These are phyloP conservation scores for Dioscorea alata DNA, from an alignment of 106 monocot genomes.

Conservation along the genomic window DNA sequence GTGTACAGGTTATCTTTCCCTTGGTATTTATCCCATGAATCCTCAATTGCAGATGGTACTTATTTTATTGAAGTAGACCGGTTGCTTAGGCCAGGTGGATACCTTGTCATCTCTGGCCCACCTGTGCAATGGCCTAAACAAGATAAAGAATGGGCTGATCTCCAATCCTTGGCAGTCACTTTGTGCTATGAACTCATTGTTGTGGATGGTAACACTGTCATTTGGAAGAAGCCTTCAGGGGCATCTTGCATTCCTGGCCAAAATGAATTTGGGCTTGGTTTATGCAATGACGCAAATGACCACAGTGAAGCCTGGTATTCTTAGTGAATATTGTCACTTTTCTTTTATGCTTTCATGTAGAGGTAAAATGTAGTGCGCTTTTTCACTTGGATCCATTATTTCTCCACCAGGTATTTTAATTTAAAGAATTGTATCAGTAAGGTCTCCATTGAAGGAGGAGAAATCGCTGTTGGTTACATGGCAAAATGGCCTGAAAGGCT, in stretches of 20 bases:
- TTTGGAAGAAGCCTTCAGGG: constrained; percentile 78
- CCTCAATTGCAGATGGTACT: constrained; percentile 66
- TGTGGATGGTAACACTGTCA: constrained; percentile 90
- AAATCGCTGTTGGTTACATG: constrained; percentile 47
- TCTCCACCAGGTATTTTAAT: constrained; percentile 53
- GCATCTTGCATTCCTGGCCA: constrained; percentile 47
- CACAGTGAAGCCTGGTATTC: constrained; percentile 81
- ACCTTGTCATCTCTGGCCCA: constrained; percentile 93
- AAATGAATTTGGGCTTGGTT: constrained; percentile 58
- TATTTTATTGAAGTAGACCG: constrained; percentile 90
- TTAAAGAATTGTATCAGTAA: constrained; percentile 72
- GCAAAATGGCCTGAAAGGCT: constrained; percentile 80
- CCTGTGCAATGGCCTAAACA: constrained; percentile 90
- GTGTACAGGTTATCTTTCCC: not conserved
- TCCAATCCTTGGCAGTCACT: constrained; percentile 49
- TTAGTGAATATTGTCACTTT: not conserved
- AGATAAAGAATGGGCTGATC: constrained; percentile 92
- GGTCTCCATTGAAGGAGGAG: constrained; percentile 16
- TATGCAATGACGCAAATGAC: constrained; percentile 57
- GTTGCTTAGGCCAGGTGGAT: constrained; percentile 84
- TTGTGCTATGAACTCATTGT: constrained; percentile 84
- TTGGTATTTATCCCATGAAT: not conserved
- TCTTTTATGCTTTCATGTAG: not conserved
- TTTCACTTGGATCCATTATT: no score
- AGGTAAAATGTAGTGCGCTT: no score